Conservation (phyloP, 2,329 filamentous ascomycete genomes). For the Grosmannia serpens region DNA sequence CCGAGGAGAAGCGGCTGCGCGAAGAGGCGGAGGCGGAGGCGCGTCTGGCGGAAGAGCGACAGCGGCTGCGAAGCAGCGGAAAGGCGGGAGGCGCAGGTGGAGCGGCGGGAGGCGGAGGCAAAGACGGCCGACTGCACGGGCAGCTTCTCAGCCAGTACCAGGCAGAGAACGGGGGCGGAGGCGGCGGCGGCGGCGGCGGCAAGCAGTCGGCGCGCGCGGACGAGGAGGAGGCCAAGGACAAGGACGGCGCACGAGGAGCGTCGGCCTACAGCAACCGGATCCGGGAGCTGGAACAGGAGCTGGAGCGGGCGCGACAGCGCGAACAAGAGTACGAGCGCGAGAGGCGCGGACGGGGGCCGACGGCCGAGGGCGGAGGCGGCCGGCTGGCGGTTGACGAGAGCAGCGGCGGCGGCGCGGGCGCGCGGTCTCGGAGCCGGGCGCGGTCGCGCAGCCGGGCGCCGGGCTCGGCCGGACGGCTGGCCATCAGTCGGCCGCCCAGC, state of each 20-base stretch:
- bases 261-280: constrained; percentile 54
- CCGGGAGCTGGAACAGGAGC: constrained; percentile 65
- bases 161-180: constrained; percentile 38
- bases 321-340: constrained; percentile 51
- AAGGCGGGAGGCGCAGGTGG: constrained; percentile 22
- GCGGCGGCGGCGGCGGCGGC: constrained; percentile 19
- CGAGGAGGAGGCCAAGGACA: neutral
- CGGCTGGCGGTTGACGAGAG: constrained; percentile 23
- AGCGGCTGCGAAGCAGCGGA: constrained; percentile 44
- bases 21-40: constrained; percentile 59
- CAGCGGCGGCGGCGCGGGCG: neutral
- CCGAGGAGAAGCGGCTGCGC: constrained; percentile 50
- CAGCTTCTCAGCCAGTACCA: constrained; percentile 84
- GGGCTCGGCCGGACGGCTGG: neutral
- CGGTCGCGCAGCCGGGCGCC: constrained; percentile 20
- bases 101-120: neutral
- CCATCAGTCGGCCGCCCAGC: constrained; percentile 17
- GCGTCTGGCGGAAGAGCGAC: constrained; percentile 58
- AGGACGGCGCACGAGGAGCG: constrained; percentile 14
- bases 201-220: constrained; percentile 9
- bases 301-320: constrained; percentile 50
- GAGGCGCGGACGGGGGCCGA: constrained; percentile 32
- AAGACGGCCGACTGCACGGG: constrained; percentile 60
- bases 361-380: constrained; percentile 12
- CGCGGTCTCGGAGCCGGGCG: constrained; percentile 17